A percentile compares a stretch with the other conserved stretches of the same genome.
Conservation (phyloP, 805 yeast genomes). For the Teunomyces gatunensis region DNA sequence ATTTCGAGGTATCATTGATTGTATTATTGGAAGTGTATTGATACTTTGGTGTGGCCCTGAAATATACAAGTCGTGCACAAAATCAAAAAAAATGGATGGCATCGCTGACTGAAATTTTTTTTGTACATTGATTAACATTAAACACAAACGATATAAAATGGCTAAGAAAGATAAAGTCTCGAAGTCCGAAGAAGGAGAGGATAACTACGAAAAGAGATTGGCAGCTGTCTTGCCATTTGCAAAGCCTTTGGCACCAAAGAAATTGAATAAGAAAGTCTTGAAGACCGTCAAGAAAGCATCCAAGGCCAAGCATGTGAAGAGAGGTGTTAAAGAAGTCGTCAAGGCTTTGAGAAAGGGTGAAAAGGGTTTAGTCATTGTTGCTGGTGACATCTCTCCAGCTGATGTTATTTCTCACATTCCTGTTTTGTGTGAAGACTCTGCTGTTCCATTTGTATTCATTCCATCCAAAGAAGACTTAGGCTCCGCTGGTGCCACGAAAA, state of each 20-base stretch:
- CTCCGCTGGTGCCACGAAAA: constrained; percentile 97
- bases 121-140: neutral
- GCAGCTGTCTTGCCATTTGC: constrained; percentile 92
- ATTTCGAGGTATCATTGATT: neutral
- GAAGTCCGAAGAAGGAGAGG: constrained; percentile 44
- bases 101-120: constrained; percentile 10
- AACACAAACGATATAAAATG: constrained; percentile 20
- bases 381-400: constrained; percentile 97
- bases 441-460: constrained; percentile 88
- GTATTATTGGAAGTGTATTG: too few species aligned
- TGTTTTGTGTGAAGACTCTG: constrained; percentile 90
- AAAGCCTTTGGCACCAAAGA: constrained; percentile 91
- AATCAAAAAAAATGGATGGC: constrained; percentile 4
- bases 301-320: constrained; percentile 94
- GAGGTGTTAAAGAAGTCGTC: constrained; percentile 99
- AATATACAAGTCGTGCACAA: neutral
- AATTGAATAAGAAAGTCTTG: constrained; percentile 89
- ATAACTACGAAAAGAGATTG: constrained; percentile 88
- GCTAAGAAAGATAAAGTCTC: constrained; percentile 47
- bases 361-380: constrained; percentile 92
- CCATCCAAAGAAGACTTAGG: constrained; percentile 99
- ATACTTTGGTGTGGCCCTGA: neutral
- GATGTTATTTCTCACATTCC: constrained; percentile 98
- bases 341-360: constrained; percentile 97
- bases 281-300: constrained; percentile 97